phyloP scores from a whole-genome alignment of 2,329 filamentous ascomycete species.

The Arthroderma uncinatum region DNA sequence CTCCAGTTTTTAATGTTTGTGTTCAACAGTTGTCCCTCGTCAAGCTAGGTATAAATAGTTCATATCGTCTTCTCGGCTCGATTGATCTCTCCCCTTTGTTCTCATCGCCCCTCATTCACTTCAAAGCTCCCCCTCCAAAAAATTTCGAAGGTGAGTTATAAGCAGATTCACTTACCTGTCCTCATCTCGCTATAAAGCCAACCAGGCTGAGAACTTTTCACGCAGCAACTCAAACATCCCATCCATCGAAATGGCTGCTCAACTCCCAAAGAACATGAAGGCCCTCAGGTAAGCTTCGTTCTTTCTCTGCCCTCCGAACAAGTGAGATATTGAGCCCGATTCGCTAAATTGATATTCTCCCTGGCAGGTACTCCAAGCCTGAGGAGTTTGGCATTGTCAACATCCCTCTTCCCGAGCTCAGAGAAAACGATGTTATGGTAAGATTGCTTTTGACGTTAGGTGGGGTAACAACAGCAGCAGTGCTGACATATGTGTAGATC shows the following conservation, averaged over 20 bases:
- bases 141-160: conserved; percentile 3
- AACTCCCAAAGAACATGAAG: conserved; percentile 47
- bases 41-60: neutral
- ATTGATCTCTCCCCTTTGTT: neutral
- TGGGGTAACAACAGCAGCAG: neutral
- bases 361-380: conserved; percentile 48
- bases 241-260: conserved; percentile 23
- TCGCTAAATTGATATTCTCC: neutral
- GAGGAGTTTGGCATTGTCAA: conserved; percentile 50
- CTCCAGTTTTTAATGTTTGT: conserved; percentile 8
- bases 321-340: neutral
- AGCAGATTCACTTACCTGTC: neutral
- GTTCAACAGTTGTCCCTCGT: neutral
- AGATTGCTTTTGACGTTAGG: conserved; percentile 8
- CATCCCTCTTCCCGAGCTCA: conserved; percentile 50
- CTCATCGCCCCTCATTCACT: neutral
- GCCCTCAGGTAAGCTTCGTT: conserved; percentile 44
- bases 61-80: neutral
- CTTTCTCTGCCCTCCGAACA: neutral
- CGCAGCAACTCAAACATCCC: neutral
- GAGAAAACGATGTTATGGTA: conserved; percentile 49
- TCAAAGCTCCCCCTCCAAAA: neutral
- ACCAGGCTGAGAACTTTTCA: neutral
- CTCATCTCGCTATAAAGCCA: neutral
- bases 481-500: conserved; percentile 32